These are phyloP conservation scores for Crucibulum parvulum DNA, from an alignment of 1,284 basidiomycete genomes.

Conservation along the genomic window DNA sequence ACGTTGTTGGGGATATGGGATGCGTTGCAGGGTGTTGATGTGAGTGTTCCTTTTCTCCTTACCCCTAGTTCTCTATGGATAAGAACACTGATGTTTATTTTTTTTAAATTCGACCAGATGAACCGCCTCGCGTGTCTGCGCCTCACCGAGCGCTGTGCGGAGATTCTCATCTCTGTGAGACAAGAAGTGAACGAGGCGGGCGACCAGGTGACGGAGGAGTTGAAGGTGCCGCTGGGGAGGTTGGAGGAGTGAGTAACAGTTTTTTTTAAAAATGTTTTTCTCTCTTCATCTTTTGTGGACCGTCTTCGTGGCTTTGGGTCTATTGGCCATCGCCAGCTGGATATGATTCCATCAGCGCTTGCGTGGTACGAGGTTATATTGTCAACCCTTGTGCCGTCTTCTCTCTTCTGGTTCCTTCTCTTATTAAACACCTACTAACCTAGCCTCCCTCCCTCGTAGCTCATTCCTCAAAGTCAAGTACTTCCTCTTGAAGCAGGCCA, in stretches of 20 bases:
- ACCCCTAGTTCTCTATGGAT: background rate
- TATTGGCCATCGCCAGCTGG: too few relatives aligned
- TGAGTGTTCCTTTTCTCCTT: slow-evolving; percentile 37
- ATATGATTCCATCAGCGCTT: too few relatives aligned
- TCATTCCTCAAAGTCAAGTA: slow-evolving; percentile 44
- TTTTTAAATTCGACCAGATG: slow-evolving; percentile 43
- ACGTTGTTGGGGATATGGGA: slow-evolving; percentile 69
- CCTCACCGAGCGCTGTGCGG: slow-evolving; percentile 52
- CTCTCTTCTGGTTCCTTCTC: background rate
- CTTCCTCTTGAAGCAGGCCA: slow-evolving; percentile 64
- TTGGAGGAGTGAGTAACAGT: slow-evolving; percentile 53
- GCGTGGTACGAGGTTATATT: background rate
- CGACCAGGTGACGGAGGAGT: slow-evolving; percentile 39
- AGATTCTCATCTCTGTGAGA: slow-evolving; percentile 48
- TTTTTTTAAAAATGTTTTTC: background rate
- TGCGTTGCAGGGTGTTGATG: slow-evolving; percentile 63
- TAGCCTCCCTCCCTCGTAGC: background rate
- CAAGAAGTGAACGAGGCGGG: slow-evolving; percentile 50
- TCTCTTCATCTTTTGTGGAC: too few relatives aligned
- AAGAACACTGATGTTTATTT: background rate
- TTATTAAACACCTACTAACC: background rate
- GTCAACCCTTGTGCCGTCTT: background rate
- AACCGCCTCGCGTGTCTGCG: slow-evolving; percentile 59
- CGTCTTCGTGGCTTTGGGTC: too few relatives aligned
- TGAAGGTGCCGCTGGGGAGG: slow-evolving; percentile 38